Evolutionary conservation across 2,329 filamentous ascomycete species (phyloP).

Genomic region (Xylariaceae sp.): DNA sequence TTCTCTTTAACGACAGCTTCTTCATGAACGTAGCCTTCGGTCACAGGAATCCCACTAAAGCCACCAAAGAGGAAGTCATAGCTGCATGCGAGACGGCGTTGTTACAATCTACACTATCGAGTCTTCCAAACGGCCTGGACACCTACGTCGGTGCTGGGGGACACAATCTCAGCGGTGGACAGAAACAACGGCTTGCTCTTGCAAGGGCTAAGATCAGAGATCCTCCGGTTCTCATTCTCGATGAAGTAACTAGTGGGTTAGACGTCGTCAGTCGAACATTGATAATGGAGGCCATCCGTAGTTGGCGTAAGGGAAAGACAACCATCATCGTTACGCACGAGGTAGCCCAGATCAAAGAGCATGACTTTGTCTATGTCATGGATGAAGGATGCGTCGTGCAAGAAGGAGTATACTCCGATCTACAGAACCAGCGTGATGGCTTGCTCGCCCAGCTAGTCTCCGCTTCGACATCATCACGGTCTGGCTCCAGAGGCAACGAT

Average conservation of each 20-base stretch:
- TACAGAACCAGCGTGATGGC: slow-evolving; percentile 41
- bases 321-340: slow-evolving; percentile 95
- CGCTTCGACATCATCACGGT: slow-evolving; percentile 14
- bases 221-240: slow-evolving; percentile 74
- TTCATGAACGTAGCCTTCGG: slow-evolving; percentile 75
- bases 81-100: slow-evolving; percentile 61
- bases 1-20: slow-evolving; percentile 77
- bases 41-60: slow-evolving; percentile 41
- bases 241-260: slow-evolving; percentile 82
- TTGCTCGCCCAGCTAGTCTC: slow-evolving; percentile 43
- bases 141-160: slow-evolving; percentile 69
- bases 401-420: slow-evolving; percentile 56
- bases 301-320: slow-evolving; percentile 75
- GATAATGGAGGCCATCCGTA: slow-evolving; percentile 68
- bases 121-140: slow-evolving; percentile 64
- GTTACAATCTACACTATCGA: slow-evolving; percentile 60
- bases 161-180: slow-evolving; percentile 72
- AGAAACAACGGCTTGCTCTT: slow-evolving; percentile 75
- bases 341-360: slow-evolving; percentile 63
- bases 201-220: slow-evolving; percentile 73
- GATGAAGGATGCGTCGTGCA: slow-evolving; percentile 64
- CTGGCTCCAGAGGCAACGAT: not conserved
- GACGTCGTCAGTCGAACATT: slow-evolving; percentile 64
- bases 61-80: slow-evolving; percentile 51
- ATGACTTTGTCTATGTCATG: slow-evolving; percentile 78